Percentiles rank a stretch among this genome's conserved stretches.
These are phyloP conservation scores for Zopfia rhizophila DNA, from an alignment of 2,329 filamentous ascomycete species.

Conservation along the genomic window DNA sequence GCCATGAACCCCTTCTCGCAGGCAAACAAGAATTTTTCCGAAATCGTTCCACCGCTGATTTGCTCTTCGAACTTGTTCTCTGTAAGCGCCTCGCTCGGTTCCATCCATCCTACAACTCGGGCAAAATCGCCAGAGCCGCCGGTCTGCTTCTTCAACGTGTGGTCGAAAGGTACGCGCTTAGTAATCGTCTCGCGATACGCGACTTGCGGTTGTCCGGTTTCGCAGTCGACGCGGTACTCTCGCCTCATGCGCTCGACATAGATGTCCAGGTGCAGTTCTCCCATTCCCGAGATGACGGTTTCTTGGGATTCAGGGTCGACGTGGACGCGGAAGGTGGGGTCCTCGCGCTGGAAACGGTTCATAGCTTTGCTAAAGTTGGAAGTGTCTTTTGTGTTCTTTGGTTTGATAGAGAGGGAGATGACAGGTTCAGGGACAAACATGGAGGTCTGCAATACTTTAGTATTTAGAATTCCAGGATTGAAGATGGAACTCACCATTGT, in stretches of 20 bases:
- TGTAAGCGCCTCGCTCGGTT: slow-evolving; percentile 78
- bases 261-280: slow-evolving; percentile 94
- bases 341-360: slow-evolving; percentile 97
- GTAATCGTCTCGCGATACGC: slow-evolving; percentile 96
- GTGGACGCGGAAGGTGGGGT: slow-evolving; percentile 95
- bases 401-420: slow-evolving; percentile 97
- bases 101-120: slow-evolving; percentile 89
- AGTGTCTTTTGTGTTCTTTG: slow-evolving; percentile 90
- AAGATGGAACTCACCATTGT: slow-evolving; percentile 70
- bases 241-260: slow-evolving; percentile 97
- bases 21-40: slow-evolving; percentile 93
- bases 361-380: slow-evolving; percentile 98
- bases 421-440: slow-evolving; percentile 99
- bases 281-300: slow-evolving; percentile 99
- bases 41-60: slow-evolving; percentile 88
- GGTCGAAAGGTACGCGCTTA: slow-evolving; percentile 84
- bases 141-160: slow-evolving; percentile 92
- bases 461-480: neutral
- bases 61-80: slow-evolving; percentile 87
- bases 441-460: slow-evolving; percentile 65
- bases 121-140: slow-evolving; percentile 97
- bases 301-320: slow-evolving; percentile 93
- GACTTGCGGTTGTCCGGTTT: slow-evolving; percentile 95
- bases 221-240: slow-evolving; percentile 95
- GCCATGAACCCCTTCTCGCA: slow-evolving; percentile 94